Evolutionary conservation across 176 grass and related monocot species (phyloP), one percentile per base, ranked within the genome.

Genomic region (Paspalum vaginatum): DNA sequence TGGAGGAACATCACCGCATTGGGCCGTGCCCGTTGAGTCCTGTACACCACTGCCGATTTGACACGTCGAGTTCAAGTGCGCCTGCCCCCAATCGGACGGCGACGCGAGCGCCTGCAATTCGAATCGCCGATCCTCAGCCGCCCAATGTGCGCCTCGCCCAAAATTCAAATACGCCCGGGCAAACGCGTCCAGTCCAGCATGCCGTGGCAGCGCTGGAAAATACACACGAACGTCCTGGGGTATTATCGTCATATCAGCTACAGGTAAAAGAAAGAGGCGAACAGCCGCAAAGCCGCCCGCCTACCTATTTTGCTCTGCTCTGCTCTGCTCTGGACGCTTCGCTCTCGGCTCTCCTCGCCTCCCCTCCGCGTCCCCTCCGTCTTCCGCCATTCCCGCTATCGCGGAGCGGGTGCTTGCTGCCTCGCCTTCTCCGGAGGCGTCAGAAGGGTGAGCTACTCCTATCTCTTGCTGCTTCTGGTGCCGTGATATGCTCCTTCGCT

Each of bases 131-230:
- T 27, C n/a, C 26, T 2, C 15, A 57, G 77, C 82, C 87, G 77
- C 52, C 40, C 40, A 83, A 63, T 81, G 18, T 10, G 43, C 54
- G 17, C 27, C 58, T 50, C 49, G 11, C 26, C 27, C 63, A 48
- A 89, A 89, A 81, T 89, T 89, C 82, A 89, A 89, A 89, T 70
- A 26, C 76, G 61, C 81, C 37, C 61, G 74, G 74, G 66, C 60
- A 78, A 65, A 40, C 32, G 12, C 18, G 24, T 37, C 16, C 38
- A 38, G 4, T 26, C 59, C 8, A 40, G 1, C 38, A 12, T 0
- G 9, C 13, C 4, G 40, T 80, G 81, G 76, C 63, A 70, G 16
- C 0, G 27, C 0, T 0, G 0, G 68, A 67, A 17, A 83, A 79
- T 73, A 52, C 4, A 0, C 0, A 1, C 3, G 3, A 26, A 53